phyloP scores from a whole-genome alignment of 2,329 filamentous ascomycete genomes.

The Pestalotiopsis sp. region DNA sequence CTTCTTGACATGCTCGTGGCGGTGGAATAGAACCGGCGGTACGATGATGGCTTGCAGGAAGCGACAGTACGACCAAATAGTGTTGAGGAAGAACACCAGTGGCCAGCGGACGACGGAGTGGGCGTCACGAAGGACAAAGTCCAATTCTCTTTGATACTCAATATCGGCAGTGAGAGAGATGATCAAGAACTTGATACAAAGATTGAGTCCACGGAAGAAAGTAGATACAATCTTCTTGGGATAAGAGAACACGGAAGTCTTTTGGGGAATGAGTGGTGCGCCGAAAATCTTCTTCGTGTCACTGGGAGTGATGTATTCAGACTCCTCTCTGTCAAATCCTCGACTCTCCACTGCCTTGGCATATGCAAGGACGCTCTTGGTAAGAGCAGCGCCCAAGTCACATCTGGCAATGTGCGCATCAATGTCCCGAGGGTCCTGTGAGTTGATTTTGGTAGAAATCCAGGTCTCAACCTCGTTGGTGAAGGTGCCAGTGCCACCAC shows the following conservation, averaged over 20 bases:
- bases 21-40: neutral
- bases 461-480: neutral
- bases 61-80: constrained; percentile 7
- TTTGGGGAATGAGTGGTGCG: neutral
- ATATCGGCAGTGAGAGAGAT: neutral
- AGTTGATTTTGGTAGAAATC: neutral
- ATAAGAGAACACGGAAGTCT: neutral
- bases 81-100: constrained; percentile 1
- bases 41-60: neutral
- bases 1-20: constrained; percentile 1
- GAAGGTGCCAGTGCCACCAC: neutral
- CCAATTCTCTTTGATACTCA: constrained; percentile 7
- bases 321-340: neutral
- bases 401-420: neutral
- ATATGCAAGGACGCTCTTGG: neutral
- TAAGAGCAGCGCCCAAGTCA: constrained; percentile 3
- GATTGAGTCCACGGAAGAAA: neutral
- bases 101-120: neutral
- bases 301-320: neutral
- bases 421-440: neutral
- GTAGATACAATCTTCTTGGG: neutral
- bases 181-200: constrained; percentile 9
- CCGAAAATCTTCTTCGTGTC: neutral
- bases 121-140: neutral
- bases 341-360: neutral